Evolutionary conservation across 2,329 filamentous ascomycete species (phyloP).

Genomic region (Macrophomina phaseolina): DNA sequence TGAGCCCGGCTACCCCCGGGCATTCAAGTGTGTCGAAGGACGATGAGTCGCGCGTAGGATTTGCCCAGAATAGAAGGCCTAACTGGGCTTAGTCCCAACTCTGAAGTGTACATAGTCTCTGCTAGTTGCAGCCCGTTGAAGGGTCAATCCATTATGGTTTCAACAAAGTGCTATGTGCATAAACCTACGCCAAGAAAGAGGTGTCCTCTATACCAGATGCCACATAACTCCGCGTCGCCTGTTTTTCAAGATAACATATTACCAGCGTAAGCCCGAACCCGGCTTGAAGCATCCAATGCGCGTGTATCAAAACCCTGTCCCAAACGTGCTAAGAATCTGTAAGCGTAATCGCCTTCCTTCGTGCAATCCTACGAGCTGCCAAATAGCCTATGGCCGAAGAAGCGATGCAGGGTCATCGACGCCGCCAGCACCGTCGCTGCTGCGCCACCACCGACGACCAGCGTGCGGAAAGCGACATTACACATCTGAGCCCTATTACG

Average conservation of each 20-base stretch:
- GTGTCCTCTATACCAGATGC: slow-evolving; percentile 20
- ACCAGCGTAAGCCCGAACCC: slow-evolving; percentile 23
- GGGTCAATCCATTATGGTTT: neutral
- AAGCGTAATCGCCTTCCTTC: neutral
- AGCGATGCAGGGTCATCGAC: slow-evolving; percentile 28
- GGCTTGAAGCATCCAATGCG: slow-evolving; percentile 6
- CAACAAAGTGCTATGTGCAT: slow-evolving; percentile 3
- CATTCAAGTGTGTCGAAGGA: too few species aligned
- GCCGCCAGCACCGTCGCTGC: slow-evolving; percentile 42
- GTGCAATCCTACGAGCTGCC: slow-evolving; percentile 15
- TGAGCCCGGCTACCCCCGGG: too few species aligned
- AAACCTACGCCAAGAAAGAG: slow-evolving; percentile 17
- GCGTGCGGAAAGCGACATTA: slow-evolving; percentile 58
- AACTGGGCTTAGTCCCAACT: too few species aligned
- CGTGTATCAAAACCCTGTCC: slow-evolving; percentile 17
- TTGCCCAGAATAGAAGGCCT: too few species aligned
- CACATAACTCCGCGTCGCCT: slow-evolving; percentile 21
- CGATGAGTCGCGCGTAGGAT: too few species aligned
- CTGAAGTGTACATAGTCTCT: too few species aligned
- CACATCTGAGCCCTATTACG: slow-evolving; percentile 63
- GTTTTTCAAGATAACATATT: slow-evolving; percentile 25
- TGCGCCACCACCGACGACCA: slow-evolving; percentile 56
- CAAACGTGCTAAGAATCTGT: slow-evolving; percentile 4
- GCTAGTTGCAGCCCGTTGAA: too few species aligned
- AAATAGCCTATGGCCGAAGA: slow-evolving; percentile 27